phyloP scores from a whole-genome alignment of 2,329 filamentous ascomycete genomes.

The Aspergillus oerlinghausenensis region DNA sequence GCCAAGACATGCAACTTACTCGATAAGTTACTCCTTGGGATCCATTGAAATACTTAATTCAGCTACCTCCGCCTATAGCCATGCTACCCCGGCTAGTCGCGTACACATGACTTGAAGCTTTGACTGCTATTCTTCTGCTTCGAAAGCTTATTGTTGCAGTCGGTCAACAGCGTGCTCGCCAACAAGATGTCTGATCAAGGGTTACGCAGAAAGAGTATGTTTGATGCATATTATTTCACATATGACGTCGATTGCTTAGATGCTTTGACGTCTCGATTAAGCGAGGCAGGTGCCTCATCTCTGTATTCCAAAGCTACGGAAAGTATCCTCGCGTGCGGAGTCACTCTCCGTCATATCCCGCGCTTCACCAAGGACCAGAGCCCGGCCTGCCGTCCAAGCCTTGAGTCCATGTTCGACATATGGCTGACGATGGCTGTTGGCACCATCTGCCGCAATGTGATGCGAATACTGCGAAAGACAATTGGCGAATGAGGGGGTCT shows the following conservation, averaged over 20 bases:
- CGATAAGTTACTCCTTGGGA: constrained; percentile 14
- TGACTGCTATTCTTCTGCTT: no score
- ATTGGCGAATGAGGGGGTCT: background rate
- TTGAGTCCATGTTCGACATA: background rate
- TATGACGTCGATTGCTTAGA: background rate
- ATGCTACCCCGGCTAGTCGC: no score
- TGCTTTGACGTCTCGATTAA: background rate
- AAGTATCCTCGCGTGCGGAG: background rate
- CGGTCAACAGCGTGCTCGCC: no score
- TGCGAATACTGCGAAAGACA: background rate
- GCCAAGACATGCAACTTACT: constrained; percentile 9
- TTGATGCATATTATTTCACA: background rate
- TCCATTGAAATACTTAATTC: no score
- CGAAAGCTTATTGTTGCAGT: no score
- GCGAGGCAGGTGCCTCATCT: background rate
- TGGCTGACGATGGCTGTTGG: background rate
- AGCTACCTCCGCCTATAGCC: no score
- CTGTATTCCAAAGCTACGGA: background rate
- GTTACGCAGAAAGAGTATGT: background rate
- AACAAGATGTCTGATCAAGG: background rate
- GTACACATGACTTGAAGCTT: no score
- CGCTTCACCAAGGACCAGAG: background rate
- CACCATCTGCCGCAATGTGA: background rate
- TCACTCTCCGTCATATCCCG: background rate
- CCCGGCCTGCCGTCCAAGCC: background rate